Evolutionary conservation across 2,329 filamentous ascomycete species (phyloP), one percentile per base, ranked within the genome.

Genomic region (Trichoderma simmonsii): DNA sequence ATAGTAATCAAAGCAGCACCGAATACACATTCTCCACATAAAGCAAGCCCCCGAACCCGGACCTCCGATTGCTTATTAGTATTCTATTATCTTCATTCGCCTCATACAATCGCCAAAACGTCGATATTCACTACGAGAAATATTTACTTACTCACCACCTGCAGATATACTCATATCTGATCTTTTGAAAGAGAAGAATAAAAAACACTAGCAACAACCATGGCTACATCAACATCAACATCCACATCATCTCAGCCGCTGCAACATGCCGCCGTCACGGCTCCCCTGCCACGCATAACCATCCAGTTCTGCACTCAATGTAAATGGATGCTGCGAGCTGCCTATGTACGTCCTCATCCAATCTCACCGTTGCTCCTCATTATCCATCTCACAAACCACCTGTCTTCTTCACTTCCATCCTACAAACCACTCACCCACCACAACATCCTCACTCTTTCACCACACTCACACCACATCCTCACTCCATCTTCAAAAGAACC

Each of bases 291-390:
- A 4, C 89, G 94, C 60, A 87, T 98, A 68, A 91, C 91, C n/a
- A 97, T 98, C 78, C 89, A 92, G 76, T 98, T 93, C 83, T 98
- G 95, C 84, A 97, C 93, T 0, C 94, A 97, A 83, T 98, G 94
- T 82, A 93, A 93, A 83, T 97, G 94, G 94, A 93, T 96, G 88
- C 84, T 97, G 12, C 85, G 94, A 73, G 93, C 94, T 43, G 93
- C 93, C 76, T 97, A 96, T 82, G 93, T 95, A 88, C 76, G 88
- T 48, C 39, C 18, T n/a, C 39, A 43, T 8, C 15, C 15, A 43
- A 3, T 4, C 6, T 43, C 36, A 43, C 3, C 18, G 6, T 48
- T 11, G 39, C 9, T n/a, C 39, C 18, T 43, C 39, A n/a, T 43
- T 15, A 5, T 34, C 5, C 32, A 34, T 34, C 12, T 34, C 32